phyloP scores from a whole-genome alignment of 2,329 filamentous ascomycete species.

The Ophiosphaerella herpotricha region DNA sequence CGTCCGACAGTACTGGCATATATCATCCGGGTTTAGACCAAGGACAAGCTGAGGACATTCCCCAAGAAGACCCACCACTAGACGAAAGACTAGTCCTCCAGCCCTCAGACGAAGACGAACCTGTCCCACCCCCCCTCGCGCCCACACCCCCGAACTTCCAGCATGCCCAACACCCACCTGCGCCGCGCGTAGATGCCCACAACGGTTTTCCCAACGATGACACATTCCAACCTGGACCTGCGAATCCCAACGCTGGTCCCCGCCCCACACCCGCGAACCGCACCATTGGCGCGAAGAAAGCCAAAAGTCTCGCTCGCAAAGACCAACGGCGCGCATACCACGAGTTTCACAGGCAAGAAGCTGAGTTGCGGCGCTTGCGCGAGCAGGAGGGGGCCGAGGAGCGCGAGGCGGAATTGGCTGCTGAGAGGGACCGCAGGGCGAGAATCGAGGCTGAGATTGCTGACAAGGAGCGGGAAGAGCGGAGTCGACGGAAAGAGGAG shows the following conservation, averaged over 20 bases:
- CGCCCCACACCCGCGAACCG: conserved; percentile 36
- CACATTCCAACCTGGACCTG: conserved; percentile 38
- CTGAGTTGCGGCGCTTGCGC: conserved; percentile 50
- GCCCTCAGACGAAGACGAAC: conserved; percentile 19
- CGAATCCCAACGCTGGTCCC: conserved; percentile 25
- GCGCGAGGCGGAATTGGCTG: conserved; percentile 49
- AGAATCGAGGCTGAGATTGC: conserved; percentile 50
- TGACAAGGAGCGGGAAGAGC: conserved; percentile 46
- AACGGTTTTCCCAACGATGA: conserved; percentile 12
- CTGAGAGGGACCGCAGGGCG: conserved; percentile 48
- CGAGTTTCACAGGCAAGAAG: conserved; percentile 56
- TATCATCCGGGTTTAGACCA: conserved; percentile 3
- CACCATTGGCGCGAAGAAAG: conserved; percentile 55
- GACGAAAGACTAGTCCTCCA: conserved; percentile 33
- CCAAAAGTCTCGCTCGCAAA: conserved; percentile 52
- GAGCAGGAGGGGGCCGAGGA: conserved; percentile 52
- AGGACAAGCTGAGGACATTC: not conserved
- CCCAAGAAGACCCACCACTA: conserved; percentile 22
- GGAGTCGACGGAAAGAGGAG: conserved; percentile 46
- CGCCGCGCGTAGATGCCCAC: conserved; percentile 2
- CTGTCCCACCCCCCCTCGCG: conserved; percentile 26
- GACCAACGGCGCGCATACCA: conserved; percentile 53
- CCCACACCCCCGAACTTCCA: conserved; percentile 32
- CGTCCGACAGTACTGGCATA: not conserved
- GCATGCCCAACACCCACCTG: conserved; percentile 2